Percentiles rank a stretch among this genome's conserved stretches.
phyloP scores from a whole-genome alignment of 495 filamentous ascomycete genomes.

The Haplographium delicatum region DNA sequence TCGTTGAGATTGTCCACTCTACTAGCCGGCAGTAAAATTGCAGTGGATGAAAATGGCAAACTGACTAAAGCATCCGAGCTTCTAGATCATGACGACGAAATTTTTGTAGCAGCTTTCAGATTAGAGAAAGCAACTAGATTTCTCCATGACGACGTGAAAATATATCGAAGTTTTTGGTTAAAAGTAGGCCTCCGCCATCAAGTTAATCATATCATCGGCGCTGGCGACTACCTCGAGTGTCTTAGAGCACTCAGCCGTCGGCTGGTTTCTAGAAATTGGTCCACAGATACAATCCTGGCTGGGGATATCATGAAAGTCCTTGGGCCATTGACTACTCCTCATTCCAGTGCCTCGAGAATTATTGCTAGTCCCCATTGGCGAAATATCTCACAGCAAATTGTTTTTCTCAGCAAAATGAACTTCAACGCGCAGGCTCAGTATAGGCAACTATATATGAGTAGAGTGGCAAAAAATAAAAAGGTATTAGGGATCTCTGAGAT shows the following conservation, averaged over 20 bases:
- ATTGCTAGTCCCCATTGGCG: conserved; percentile 6
- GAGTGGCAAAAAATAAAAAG: conserved; percentile 1
- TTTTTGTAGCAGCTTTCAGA: conserved; percentile 20
- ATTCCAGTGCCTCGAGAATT: conserved; percentile 5
- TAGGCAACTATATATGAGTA: conserved; percentile 19
- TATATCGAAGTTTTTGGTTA: conserved; percentile 10
- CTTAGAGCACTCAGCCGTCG: conserved; percentile 9
- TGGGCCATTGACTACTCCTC: conserved; percentile 7
- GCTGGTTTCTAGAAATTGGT: background rate
- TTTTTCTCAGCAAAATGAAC: conserved; percentile 16
- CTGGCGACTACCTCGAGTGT: conserved; percentile 15
- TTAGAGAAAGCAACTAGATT: conserved; percentile 8
- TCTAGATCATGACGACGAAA: conserved; percentile 17
- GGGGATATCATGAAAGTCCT: conserved; percentile 11
- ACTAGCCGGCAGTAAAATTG: conserved; percentile 2
- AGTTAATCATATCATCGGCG: background rate
- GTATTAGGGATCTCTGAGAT: conserved; percentile 17
- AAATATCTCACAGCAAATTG: conserved; percentile 8
- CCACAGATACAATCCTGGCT: conserved; percentile 1
- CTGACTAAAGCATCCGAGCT: conserved; percentile 4
- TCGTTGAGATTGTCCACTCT: background rate
- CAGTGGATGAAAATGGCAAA: conserved; percentile 13
- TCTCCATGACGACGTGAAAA: conserved; percentile 4
- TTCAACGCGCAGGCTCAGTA: conserved; percentile 16
- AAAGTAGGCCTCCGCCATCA: conserved; percentile 16